Base-by-base conservation (phyloP, 768 basidiomycete species). In the Suillus ampliporus region DNA sequence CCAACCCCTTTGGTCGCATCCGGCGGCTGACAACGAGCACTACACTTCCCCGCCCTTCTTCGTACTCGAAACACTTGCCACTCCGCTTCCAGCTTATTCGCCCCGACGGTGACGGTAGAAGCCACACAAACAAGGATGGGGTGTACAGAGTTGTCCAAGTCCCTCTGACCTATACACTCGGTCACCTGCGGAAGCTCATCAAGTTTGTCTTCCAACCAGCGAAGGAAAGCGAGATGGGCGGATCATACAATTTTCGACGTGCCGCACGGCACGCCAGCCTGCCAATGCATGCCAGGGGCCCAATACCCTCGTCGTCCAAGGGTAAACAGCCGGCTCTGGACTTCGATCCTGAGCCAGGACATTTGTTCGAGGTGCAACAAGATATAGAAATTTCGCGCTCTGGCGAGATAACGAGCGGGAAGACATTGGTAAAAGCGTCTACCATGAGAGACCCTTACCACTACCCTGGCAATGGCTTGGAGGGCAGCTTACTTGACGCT, bases 141-240 rank as follows among this genome's bases (percentile, higher is more conserved):
- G 80, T 88, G 4, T 84, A 86, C 68, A 83, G 90, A 58, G 76
- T 91, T 58, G 85, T 86, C 5, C 89, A 90, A 65, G 88, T 90
- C 9, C 90, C 90, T 0, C 76, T 86, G 31, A 89, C 82, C 69
- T 91, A 90, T 70, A 89, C 87, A 0, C 87, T 92, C 65, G 77
- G 82, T 0, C 89, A 89, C 67, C 77, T 92, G 5, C 84, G 84
- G 44, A 82, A 80, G 51, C 81, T 92, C 52, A 79, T 91, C 34
- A 75, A 82, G 8, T 92, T 85, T 69, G 73, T 90, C 6, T 91
- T 90, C 65, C 62, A 65, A 56, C 73, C 72, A 3, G 71, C 74
- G 1, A 66, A 40, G 28, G 67, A 76, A 10, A 60, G 52, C 9
- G 73, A 76, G 54, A 68, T 75, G 38, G 44, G 62, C 26, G 67